Base-by-base conservation (phyloP, 2,329 filamentous ascomycete genomes). In the Sarocladium kiliense region DNA sequence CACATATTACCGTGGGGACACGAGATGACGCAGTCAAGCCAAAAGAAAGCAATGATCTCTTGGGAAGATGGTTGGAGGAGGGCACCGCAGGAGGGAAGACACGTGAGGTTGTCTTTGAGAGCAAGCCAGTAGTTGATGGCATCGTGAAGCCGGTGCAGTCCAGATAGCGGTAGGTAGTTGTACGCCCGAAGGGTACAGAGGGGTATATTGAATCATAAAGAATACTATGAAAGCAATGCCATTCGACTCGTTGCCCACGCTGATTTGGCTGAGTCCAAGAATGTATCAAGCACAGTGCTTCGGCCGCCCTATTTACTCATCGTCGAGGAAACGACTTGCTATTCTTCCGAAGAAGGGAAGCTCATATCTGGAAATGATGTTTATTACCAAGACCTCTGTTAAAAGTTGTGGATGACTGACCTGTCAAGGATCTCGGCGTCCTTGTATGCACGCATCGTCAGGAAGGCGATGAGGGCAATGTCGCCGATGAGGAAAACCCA, bases 1-100 rank as follows among this genome's bases (percentile, higher is more conserved):
- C 92, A 11, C 94, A 99, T 68, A 83, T 99, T 57, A 99, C 94
- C 0, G 78, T 97, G 7, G 94, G 94, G 19, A 99, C 94, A 0
- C 82, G 85, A 10, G 81, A 85, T 60, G 71, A 77, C 47, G 70
- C 77, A 7, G 83, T 97, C 64, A 97, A 97, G 74, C 93, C 94
- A 0, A 92, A 89, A 71, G 93, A 99, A 76, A 96, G 92, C 73
- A 99, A 99, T 66, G 86, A 90, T 57, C 63, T 99, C 65, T 70
- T 99, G 56, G 78, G 78, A 59, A 77, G 77, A 57, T 97, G 93
- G 93, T 66, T 94, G 58, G 77, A 86, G 59, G 61, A 70, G 27
- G 81, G 80, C 1, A 23, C 47, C 11, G 68, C 71, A 23, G 71
- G 74, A 2, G 71, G 63, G 36, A 66, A 68, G 12, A 77, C 83